Evolutionary conservation across 441 rosid species (phyloP).

Genomic region (Eruca vesicaria): DNA sequence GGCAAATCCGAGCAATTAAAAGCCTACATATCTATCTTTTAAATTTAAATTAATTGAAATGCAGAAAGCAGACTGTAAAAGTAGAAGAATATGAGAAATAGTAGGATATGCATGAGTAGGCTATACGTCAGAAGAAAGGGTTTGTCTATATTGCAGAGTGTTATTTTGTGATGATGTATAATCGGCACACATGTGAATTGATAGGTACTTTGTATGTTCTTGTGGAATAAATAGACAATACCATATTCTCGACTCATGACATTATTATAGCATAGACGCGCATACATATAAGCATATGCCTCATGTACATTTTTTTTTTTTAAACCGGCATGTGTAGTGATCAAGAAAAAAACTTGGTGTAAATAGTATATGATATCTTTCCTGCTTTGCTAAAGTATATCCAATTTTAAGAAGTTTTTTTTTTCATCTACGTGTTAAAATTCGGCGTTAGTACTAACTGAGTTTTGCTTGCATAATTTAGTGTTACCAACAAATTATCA

Average conservation of each 20-base stretch:
- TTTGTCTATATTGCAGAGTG: slow-evolving; percentile 20
- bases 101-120: slow-evolving; percentile 7
- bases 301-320: neutral
- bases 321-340: neutral
- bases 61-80: slow-evolving; percentile 22
- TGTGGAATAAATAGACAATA: slow-evolving; percentile 22
- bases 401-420: neutral
- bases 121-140: slow-evolving; percentile 13
- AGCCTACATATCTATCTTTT: slow-evolving; percentile 16
- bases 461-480: neutral
- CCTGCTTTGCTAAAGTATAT: neutral
- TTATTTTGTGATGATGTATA: slow-evolving; percentile 28
- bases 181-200: slow-evolving; percentile 35
- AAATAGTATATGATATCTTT: neutral
- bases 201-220: slow-evolving; percentile 31
- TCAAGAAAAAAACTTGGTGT: neutral
- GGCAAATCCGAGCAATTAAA: slow-evolving; percentile 16
- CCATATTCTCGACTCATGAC: slow-evolving; percentile 1
- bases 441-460: neutral
- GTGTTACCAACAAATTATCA: neutral
- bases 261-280: neutral
- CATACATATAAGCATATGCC: neutral
- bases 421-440: neutral
- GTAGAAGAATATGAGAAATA: slow-evolving; percentile 11
- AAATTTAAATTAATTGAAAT: neutral